These are phyloP conservation scores for Fusarium foetens DNA, from an alignment of 2,329 filamentous ascomycete species.

Conservation along the genomic window DNA sequence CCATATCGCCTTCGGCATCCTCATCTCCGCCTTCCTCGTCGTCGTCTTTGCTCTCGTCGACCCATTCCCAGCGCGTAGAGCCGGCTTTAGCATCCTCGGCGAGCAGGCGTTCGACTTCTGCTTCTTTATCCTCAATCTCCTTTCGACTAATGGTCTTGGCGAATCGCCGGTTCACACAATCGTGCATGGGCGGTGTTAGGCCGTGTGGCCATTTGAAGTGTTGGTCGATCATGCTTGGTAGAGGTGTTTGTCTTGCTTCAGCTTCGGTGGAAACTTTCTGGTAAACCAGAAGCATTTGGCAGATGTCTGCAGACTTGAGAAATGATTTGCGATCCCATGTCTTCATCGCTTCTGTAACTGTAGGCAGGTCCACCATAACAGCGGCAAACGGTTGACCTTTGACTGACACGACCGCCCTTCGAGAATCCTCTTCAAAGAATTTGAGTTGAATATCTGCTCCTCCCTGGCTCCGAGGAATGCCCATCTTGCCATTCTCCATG, in stretches of 20 bases:
- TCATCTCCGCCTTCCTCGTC: slow-evolving; percentile 61
- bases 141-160: slow-evolving; percentile 84
- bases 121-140: slow-evolving; percentile 86
- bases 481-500: slow-evolving; percentile 81
- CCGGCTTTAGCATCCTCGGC: slow-evolving; percentile 72
- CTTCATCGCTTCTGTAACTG: slow-evolving; percentile 91
- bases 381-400: slow-evolving; percentile 79
- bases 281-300: slow-evolving; percentile 87
- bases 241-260: slow-evolving; percentile 72
- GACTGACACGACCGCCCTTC: slow-evolving; percentile 78
- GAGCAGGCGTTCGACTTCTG: slow-evolving; percentile 78
- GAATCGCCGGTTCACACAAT: slow-evolving; percentile 83
- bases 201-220: slow-evolving; percentile 84
- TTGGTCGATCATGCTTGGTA: slow-evolving; percentile 76
- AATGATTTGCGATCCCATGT: slow-evolving; percentile 89
- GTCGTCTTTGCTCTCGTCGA: slow-evolving; percentile 63
- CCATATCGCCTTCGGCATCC: slow-evolving; percentile 60
- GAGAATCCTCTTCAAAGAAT: slow-evolving; percentile 78
- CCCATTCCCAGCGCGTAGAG: slow-evolving; percentile 71
- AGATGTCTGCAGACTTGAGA: slow-evolving; percentile 89
- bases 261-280: slow-evolving; percentile 72
- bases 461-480: slow-evolving; percentile 68
- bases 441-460: slow-evolving; percentile 83
- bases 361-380: slow-evolving; percentile 83
- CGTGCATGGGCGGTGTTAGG: slow-evolving; percentile 87